Evolutionary conservation across 208 protist species (phyloP).

Genomic region (Herpetomonas tarakana): DNA sequence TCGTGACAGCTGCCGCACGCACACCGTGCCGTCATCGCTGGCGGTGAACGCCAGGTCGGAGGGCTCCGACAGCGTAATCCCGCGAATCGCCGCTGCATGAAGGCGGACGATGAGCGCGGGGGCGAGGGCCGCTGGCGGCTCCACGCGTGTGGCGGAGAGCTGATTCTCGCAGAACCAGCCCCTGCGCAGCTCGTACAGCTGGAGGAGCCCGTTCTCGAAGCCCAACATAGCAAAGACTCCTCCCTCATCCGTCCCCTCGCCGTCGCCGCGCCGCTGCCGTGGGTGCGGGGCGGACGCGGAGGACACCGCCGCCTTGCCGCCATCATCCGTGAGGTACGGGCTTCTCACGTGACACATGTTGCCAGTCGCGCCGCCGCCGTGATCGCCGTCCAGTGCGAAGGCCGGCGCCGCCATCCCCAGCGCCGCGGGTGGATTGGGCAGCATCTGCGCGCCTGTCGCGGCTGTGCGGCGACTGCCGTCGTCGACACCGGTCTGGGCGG

Average conservation of each 20-base stretch:
- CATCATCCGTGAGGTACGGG: background rate
- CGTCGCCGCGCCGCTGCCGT: conserved; percentile 1
- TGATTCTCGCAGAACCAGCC: conserved; percentile 64
- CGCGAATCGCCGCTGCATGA: conserved; percentile 50
- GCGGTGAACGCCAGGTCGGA: conserved; percentile 61
- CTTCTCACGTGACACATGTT: background rate
- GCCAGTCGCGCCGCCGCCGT: background rate
- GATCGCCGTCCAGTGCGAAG: background rate
- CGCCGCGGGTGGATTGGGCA: too few species aligned
- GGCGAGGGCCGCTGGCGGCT: conserved; percentile 43
- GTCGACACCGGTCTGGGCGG: background rate
- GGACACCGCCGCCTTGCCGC: background rate
- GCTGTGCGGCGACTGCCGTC: too few species aligned
- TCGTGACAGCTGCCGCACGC: conserved; percentile 50
- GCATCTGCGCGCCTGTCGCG: too few species aligned
- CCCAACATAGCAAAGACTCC: conserved; percentile 62
- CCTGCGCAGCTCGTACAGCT: conserved; percentile 56
- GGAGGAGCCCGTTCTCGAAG: conserved; percentile 71
- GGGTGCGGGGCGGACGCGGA: background rate
- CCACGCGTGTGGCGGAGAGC: conserved; percentile 51
- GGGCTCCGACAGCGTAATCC: conserved; percentile 42
- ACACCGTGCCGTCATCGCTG: conserved; percentile 69
- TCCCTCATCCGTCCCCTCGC: conserved; percentile 5
- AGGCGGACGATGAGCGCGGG: conserved; percentile 39
- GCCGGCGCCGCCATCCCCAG: background rate